These are phyloP conservation scores for sunflower (Helianthus annuus) DNA, from an alignment of 129 eudicot species.

Conservation along the genomic window DNA sequence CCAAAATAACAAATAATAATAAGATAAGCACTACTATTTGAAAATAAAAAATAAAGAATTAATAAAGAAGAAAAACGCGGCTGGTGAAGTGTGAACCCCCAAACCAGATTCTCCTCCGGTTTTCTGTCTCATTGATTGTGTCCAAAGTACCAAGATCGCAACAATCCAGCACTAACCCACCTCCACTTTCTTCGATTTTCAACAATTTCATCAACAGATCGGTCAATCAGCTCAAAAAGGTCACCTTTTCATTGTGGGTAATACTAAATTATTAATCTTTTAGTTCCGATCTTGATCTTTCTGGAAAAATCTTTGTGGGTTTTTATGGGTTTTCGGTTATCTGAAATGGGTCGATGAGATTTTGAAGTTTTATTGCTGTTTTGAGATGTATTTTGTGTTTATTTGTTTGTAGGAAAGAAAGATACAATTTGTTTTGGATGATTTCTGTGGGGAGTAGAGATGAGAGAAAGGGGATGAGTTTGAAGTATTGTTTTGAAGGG, in stretches of 20 bases:
- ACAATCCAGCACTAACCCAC: conserved; percentile 20
- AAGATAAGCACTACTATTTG: conserved; percentile 1
- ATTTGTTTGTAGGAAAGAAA: conserved; percentile 12
- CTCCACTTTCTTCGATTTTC: conserved; percentile 20
- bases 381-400: conserved; percentile 8
- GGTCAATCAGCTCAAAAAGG: background rate
- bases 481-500: conserved; percentile 52
- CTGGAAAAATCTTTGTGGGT: conserved; percentile 27
- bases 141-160: conserved; percentile 27
- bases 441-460: conserved; percentile 69
- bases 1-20: background rate
- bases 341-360: conserved; percentile 42
- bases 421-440: conserved; percentile 44
- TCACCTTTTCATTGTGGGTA: background rate
- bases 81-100: conserved; percentile 28
- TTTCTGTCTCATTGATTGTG: conserved; percentile 32
- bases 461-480: conserved; percentile 66
- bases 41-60: conserved; percentile 1
- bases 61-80: conserved; percentile 35
- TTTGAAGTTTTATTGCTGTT: conserved; percentile 30
- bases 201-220: conserved; percentile 23
- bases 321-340: conserved; percentile 46
- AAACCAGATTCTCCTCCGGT: conserved; percentile 35
- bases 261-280: background rate
- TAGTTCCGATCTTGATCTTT: conserved; percentile 35